Evolutionary conservation across 2,329 filamentous ascomycete species (phyloP).

Genomic region (Dendryphion nanum): DNA sequence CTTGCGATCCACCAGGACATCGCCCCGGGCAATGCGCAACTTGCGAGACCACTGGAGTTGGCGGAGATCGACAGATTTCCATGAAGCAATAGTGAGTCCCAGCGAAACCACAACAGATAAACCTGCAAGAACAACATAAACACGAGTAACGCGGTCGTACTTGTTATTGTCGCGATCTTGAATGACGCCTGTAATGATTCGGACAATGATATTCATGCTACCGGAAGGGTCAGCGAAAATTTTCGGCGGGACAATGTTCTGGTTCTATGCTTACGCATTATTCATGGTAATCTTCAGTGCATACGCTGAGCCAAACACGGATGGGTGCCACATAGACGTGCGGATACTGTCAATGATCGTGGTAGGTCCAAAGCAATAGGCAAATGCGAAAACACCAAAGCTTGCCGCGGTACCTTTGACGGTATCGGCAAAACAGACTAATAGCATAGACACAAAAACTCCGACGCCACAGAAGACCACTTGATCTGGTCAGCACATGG

Average conservation of each 20-base stretch:
- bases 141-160: slow-evolving; percentile 55
- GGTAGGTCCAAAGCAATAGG: slow-evolving; percentile 55
- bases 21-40: background rate
- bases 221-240: background rate
- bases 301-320: slow-evolving; percentile 61
- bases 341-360: slow-evolving; percentile 62
- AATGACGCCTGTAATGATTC: slow-evolving; percentile 57
- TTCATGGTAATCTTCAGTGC: slow-evolving; percentile 62
- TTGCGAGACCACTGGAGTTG: slow-evolving; percentile 53
- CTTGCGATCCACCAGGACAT: background rate
- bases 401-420: slow-evolving; percentile 55
- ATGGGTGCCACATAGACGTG: slow-evolving; percentile 59
- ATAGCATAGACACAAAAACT: background rate
- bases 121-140: slow-evolving; percentile 56
- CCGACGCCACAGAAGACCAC: background rate
- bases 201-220: slow-evolving; percentile 60
- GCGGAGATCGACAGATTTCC: slow-evolving; percentile 44
- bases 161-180: slow-evolving; percentile 59
- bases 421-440: slow-evolving; percentile 40
- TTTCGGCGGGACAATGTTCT: too few relatives aligned
- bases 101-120: slow-evolving; percentile 49
- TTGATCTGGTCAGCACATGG: too few relatives aligned
- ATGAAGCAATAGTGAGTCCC: slow-evolving; percentile 41
- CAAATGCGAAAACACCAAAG: slow-evolving; percentile 61
- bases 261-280: slow-evolving; percentile 45